Conservation (phyloP, 768 basidiomycete genomes). For the Tulasnella sp. region DNA sequence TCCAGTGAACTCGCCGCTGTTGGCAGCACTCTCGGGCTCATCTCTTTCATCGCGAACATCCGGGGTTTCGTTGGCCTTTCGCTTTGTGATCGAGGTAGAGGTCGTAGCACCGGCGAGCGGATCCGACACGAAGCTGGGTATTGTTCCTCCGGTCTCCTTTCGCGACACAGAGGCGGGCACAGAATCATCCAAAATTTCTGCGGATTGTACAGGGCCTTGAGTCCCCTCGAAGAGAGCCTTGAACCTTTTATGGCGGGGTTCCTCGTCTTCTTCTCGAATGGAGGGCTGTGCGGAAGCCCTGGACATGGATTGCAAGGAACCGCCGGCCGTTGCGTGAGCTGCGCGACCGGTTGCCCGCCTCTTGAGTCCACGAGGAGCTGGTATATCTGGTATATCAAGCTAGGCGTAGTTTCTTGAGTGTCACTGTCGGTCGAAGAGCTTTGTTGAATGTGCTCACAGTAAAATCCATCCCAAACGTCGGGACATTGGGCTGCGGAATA, state of each 20-base stretch:
- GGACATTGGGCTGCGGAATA: background rate
- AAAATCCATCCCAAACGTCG: background rate
- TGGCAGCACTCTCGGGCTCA: background rate
- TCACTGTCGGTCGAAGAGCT: background rate
- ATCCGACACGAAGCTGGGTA: constrained; percentile 1
- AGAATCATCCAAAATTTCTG: background rate
- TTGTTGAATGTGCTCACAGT: background rate
- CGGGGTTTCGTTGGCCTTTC: background rate
- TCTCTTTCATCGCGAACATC: background rate
- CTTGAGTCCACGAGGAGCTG: constrained; percentile 4
- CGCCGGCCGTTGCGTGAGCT: background rate
- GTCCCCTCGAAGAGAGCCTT: constrained; percentile 22
- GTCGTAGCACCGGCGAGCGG: background rate
- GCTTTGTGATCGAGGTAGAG: background rate
- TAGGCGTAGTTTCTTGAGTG: background rate
- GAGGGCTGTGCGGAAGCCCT: background rate
- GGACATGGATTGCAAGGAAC: background rate
- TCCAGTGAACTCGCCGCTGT: background rate
- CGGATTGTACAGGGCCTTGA: constrained; percentile 10
- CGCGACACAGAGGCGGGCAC: background rate
- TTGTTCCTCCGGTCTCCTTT: background rate
- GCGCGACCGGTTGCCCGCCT: constrained; percentile 15
- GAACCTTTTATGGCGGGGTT: constrained; percentile 23
- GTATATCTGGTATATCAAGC: constrained; percentile 1
- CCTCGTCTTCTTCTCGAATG: background rate